A percentile compares a stretch with the other conserved stretches of the same genome.
Conservation (phyloP, 2,329 filamentous ascomycete genomes). For the Chalara sp. region DNA sequence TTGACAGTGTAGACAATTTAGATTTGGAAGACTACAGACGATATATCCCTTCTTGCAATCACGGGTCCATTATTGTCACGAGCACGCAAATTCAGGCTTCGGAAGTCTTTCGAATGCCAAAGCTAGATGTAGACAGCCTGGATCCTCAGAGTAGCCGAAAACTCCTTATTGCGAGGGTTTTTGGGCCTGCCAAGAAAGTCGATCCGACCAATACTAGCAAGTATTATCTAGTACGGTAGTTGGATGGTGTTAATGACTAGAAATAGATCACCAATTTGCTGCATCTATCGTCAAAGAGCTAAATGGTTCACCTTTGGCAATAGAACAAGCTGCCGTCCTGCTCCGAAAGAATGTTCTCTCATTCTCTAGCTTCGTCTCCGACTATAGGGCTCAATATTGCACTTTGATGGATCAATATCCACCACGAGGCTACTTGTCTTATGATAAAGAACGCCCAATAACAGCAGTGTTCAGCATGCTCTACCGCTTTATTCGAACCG, state of each 20-base stretch:
- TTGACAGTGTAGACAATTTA: neutral
- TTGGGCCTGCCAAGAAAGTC: neutral
- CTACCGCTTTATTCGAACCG: neutral
- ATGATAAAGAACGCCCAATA: neutral
- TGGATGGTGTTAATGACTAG: neutral
- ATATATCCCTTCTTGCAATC: neutral
- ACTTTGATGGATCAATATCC: neutral
- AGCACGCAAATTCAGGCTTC: neutral
- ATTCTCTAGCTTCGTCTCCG: neutral
- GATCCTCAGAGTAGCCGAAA: neutral
- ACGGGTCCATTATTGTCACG: neutral
- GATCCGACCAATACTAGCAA: neutral
- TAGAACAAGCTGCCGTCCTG: neutral
- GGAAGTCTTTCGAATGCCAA: neutral
- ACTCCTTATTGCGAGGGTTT: neutral
- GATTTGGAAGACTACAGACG: neutral
- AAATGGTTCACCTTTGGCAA: neutral
- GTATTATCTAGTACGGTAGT: neutral
- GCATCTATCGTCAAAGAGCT: neutral
- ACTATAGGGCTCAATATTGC: neutral
- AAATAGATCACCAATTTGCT: neutral
- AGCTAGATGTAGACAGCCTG: neutral
- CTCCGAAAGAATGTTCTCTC: neutral
- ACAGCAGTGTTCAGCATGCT: neutral
- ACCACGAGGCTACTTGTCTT: neutral